Evolutionary conservation across 495 filamentous ascomycete genomes (phyloP).

Genomic region (Aspergillus haitiensis): DNA sequence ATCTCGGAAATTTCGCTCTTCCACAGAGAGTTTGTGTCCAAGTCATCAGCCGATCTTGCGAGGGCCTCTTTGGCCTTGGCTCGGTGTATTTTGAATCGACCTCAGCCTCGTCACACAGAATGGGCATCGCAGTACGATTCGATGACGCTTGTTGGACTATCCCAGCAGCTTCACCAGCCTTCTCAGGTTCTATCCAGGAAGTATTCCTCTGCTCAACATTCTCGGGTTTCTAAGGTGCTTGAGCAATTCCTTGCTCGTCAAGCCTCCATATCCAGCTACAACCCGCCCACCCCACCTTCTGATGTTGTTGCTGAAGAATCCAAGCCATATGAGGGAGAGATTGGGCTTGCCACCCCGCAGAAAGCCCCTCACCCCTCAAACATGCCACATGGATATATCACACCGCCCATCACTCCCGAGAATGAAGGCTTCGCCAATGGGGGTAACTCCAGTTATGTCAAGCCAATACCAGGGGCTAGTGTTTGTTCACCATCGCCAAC

Average conservation of each 20-base stretch:
- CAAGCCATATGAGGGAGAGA: slow-evolving; percentile 52
- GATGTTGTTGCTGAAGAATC: slow-evolving; percentile 56
- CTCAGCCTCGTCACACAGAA: slow-evolving; percentile 69
- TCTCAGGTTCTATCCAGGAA: slow-evolving; percentile 85
- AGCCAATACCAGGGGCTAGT: slow-evolving; percentile 27
- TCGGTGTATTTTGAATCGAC: slow-evolving; percentile 78
- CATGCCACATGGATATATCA: slow-evolving; percentile 80
- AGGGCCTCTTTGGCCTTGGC: slow-evolving; percentile 82
- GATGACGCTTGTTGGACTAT: slow-evolving; percentile 74
- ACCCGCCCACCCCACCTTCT: slow-evolving; percentile 70
- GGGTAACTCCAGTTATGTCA: slow-evolving; percentile 31
- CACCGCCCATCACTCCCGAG: slow-evolving; percentile 95
- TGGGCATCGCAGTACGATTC: slow-evolving; percentile 83
- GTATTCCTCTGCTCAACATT: slow-evolving; percentile 78
- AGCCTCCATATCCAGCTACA: slow-evolving; percentile 67
- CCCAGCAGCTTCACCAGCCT: slow-evolving; percentile 82
- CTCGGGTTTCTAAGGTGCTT: slow-evolving; percentile 75
- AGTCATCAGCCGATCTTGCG: slow-evolving; percentile 85
- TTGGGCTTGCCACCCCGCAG: slow-evolving; percentile 75
- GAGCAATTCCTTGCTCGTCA: slow-evolving; percentile 86
- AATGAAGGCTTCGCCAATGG: slow-evolving; percentile 57
- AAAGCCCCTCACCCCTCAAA: slow-evolving; percentile 67
- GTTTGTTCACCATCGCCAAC: slow-evolving; percentile 45
- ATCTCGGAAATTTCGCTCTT: slow-evolving; percentile 92
- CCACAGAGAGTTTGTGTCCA: slow-evolving; percentile 93